Conservation (phyloP, 176 grass and related monocot species). For the Zizania latifolia region DNA sequence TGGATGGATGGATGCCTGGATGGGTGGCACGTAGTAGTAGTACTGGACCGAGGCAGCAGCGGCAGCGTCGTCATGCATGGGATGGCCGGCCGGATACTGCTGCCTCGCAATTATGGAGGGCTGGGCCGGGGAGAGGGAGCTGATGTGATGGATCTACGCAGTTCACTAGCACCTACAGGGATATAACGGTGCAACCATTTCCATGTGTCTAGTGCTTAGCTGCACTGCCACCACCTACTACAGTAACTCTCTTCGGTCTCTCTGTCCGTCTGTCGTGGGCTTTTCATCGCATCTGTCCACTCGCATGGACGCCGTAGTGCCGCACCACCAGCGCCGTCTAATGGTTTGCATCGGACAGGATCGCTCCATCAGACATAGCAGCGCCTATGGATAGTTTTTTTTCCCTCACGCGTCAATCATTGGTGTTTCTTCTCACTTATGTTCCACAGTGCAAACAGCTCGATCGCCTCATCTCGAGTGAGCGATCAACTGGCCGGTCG, state of each 20-base stretch:
- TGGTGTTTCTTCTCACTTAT: slow-evolving; percentile 8
- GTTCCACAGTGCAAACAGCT: neutral
- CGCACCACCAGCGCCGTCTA: neutral
- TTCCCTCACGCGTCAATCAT: slow-evolving; percentile 38
- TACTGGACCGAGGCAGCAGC: neutral
- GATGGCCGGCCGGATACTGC: neutral
- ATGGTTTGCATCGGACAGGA: neutral
- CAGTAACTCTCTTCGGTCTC: neutral
- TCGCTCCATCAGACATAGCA: neutral
- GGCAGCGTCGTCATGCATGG: neutral
- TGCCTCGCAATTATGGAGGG: slow-evolving; percentile 24
- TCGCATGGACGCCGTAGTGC: neutral
- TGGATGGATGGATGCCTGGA: too few relatives aligned
- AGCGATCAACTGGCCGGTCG: neutral
- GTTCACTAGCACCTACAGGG: slow-evolving; percentile 30
- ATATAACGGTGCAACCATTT: slow-evolving; percentile 47
- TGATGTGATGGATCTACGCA: slow-evolving; percentile 35
- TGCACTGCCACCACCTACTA: too few relatives aligned
- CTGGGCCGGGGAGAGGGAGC: neutral
- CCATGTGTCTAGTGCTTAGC: neutral
- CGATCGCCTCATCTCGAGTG: neutral
- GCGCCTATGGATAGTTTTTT: neutral
- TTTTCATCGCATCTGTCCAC: slow-evolving; percentile 34
- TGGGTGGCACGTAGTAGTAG: neutral
- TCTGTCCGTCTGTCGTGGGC: neutral